These are phyloP conservation scores for Debaryomyces subglobosus DNA, from an alignment of 1,139 yeast genomes.

Conservation along the genomic window DNA sequence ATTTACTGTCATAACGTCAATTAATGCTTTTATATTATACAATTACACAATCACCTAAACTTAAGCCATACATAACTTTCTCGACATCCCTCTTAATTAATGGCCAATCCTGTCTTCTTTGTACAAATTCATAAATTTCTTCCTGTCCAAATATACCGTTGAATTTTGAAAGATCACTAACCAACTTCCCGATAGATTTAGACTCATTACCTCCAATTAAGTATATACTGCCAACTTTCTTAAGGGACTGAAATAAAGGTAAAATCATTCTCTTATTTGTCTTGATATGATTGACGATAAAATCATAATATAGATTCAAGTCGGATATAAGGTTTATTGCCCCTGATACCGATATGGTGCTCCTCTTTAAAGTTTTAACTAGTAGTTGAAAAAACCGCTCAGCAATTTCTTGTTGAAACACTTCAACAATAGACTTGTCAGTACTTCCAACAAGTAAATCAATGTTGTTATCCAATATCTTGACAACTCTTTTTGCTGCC, in stretches of 20 bases:
- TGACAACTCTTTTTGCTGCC: slow-evolving; percentile 67
- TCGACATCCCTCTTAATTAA: slow-evolving; percentile 79
- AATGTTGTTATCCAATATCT: slow-evolving; percentile 72
- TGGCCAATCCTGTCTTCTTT: slow-evolving; percentile 85
- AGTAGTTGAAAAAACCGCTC: slow-evolving; percentile 79
- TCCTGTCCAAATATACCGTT: slow-evolving; percentile 91
- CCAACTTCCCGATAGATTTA: slow-evolving; percentile 80
- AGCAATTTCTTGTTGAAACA: slow-evolving; percentile 92
- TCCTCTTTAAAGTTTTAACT: slow-evolving; percentile 70
- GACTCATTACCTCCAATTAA: slow-evolving; percentile 77
- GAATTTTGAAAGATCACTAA: slow-evolving; percentile 82
- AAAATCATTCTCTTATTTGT: slow-evolving; percentile 65
- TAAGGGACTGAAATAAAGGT: slow-evolving; percentile 79
- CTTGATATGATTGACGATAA: slow-evolving; percentile 60
- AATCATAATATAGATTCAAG: slow-evolving; percentile 74
- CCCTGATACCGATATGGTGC: slow-evolving; percentile 76
- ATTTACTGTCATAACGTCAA: neutral
- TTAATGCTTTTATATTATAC: neutral
- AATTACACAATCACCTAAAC: slow-evolving; percentile 61
- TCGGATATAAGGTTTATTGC: slow-evolving; percentile 78
- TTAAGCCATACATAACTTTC: slow-evolving; percentile 92
- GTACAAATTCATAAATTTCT: slow-evolving; percentile 90
- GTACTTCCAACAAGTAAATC: slow-evolving; percentile 79
- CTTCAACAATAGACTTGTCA: slow-evolving; percentile 85
- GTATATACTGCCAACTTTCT: slow-evolving; percentile 81